These are phyloP conservation scores for Fusarium concolor DNA, from an alignment of 2,329 filamentous ascomycete species.

Conservation along the genomic window DNA sequence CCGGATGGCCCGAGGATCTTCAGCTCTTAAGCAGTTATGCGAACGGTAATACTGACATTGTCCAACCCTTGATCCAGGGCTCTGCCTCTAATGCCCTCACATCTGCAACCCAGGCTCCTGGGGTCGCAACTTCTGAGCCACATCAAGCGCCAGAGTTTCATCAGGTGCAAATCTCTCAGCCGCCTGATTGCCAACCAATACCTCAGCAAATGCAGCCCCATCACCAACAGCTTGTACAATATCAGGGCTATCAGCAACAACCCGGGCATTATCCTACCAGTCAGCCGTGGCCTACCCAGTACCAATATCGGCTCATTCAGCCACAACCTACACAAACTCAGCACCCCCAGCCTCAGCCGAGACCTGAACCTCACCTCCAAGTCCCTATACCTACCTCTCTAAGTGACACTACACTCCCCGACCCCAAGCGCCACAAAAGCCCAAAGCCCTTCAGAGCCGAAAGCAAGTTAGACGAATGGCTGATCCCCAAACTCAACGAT, in stretches of 20 bases:
- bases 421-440: neutral
- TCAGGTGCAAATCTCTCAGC: neutral
- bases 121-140: neutral
- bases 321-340: too few relatives aligned
- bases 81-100: neutral
- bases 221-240: neutral
- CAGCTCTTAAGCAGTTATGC: neutral
- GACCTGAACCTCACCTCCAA: neutral
- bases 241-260: neutral
- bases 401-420: neutral
- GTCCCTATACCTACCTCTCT: neutral
- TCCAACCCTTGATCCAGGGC: neutral
- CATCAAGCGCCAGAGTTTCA: neutral
- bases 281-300: too few relatives aligned
- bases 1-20: neutral
- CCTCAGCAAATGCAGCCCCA: neutral
- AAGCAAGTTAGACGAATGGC: neutral
- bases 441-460: neutral
- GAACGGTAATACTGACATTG: neutral
- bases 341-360: neutral
- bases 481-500: constrained; percentile 8
- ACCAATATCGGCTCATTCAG: neutral
- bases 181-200: neutral
- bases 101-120: neutral
- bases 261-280: too few relatives aligned